Base-by-base conservation (phyloP, 805 yeast genomes). In the Candida chauliodis region DNA sequence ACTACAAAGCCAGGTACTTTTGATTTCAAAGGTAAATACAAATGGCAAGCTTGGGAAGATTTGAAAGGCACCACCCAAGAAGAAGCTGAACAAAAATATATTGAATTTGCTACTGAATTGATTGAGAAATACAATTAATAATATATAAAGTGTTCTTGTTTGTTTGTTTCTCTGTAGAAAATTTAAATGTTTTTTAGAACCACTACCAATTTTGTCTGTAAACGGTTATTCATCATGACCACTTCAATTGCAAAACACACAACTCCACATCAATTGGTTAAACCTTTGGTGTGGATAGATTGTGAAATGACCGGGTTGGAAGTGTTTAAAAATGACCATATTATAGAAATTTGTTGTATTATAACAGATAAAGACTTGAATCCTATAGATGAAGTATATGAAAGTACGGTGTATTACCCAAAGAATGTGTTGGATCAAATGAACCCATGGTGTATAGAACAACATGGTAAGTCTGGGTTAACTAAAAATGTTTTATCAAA, bases 271-370 rank as follows among this genome's bases (percentile, higher is more conserved):
- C n/a, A 13, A 14, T 38, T 38, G 5, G n/a, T 30, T 13, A 55
- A 58, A 38, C 72, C 72, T 1, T 69, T 91, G 14, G 95, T 93
- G 3, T 93, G 99, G 99, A 73, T 93, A 13, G 99, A 93, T 63
- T 93, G 98, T 61, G 99, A 93, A 58, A 93, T 93, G 99, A 93
- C 99, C 0, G 99, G 99, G 0, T 65, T 93, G 27, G 84, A 91
- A 50, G 79, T 81, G n/a, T 59, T 63, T 34, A 69, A 72, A n/a
- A 48, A 52, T 25, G 98, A 93, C 56, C 78, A 75, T 41, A 90
- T 93, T 49, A 85, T 93, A 43, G 99, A 93, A 60, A 81, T 93
- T 19, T 87, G 96, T 56, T 89, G 96, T 56, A 66, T 91, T 27
- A 70, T 93, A 32, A 93, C 99, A 2, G 95, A 91, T 53, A 88